Conservation (phyloP, 768 basidiomycete species). For the Cystofilobasidium bisporidii region DNA sequence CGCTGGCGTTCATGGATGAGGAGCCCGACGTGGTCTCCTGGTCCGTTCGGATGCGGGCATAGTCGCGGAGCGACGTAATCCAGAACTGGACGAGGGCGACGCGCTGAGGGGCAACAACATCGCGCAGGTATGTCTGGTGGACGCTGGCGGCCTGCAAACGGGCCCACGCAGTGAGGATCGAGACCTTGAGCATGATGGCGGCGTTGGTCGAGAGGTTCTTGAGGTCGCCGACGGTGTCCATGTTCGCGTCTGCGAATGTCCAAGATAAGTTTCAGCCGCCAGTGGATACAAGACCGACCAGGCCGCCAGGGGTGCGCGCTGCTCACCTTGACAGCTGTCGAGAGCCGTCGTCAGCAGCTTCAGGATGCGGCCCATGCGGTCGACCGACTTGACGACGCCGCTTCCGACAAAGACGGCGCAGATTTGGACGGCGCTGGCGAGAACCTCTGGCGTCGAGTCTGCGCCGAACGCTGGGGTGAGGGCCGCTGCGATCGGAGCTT, state of each 20-base stretch:
- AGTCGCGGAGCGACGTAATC: constrained; percentile 81
- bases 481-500: constrained; percentile 95
- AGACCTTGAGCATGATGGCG: constrained; percentile 85
- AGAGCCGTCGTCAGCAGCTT: constrained; percentile 78
- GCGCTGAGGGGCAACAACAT: constrained; percentile 73
- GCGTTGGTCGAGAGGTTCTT: constrained; percentile 86
- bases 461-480: constrained; percentile 91
- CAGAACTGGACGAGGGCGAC: constrained; percentile 67
- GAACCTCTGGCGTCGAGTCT: constrained; percentile 88
- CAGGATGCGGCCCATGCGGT: constrained; percentile 85
- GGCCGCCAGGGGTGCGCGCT: no score
- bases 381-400: constrained; percentile 82
- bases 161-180: constrained; percentile 90
- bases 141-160: constrained; percentile 64
- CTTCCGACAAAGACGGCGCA: constrained; percentile 93
- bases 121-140: constrained; percentile 62
- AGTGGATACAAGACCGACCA: no score
- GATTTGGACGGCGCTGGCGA: constrained; percentile 82
- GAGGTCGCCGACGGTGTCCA: constrained; percentile 74
- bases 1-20: constrained; percentile 41
- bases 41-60: constrained; percentile 79
- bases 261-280: no score
- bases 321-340: constrained; percentile 83
- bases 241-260: constrained; percentile 56
- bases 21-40: constrained; percentile 58